Evolutionary conservation across 805 yeast species (phyloP).

Genomic region (Candida argentea): DNA sequence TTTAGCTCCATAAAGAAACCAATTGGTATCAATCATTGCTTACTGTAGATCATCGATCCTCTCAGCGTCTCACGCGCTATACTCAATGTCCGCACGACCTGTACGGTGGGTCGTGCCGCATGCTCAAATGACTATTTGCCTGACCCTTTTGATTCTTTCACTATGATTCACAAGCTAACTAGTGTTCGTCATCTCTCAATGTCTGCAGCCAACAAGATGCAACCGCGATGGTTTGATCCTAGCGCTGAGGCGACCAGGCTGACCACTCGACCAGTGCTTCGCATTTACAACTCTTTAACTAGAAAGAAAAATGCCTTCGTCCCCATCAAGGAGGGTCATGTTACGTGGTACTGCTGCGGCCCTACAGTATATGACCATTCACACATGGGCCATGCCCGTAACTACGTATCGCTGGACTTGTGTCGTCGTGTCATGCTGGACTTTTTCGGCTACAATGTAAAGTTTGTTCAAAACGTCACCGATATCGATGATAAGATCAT

Average conservation of each 20-base stretch:
- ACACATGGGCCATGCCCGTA: constrained; percentile 98
- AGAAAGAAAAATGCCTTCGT: constrained; percentile 67
- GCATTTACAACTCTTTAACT: constrained; percentile 76
- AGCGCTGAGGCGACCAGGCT: constrained; percentile 8
- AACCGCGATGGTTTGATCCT: constrained; percentile 28
- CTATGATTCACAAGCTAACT: neutral
- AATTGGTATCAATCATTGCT: no score
- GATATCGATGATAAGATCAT: constrained; percentile 97
- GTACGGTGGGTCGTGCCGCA: no score
- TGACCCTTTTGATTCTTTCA: neutral
- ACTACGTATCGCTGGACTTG: constrained; percentile 90
- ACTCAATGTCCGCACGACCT: no score
- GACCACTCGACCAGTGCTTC: constrained; percentile 41
- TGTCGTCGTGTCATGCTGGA: constrained; percentile 82
- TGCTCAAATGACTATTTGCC: no score
- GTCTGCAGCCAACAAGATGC: constrained; percentile 19
- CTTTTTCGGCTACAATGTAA: constrained; percentile 83
- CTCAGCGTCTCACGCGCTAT: no score
- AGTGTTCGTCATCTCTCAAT: constrained; percentile 1
- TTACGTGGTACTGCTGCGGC: constrained; percentile 96
- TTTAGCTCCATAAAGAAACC: no score
- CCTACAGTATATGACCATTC: constrained; percentile 95
- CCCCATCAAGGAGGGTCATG: constrained; percentile 54
- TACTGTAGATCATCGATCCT: no score
- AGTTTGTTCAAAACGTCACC: constrained; percentile 94